Base-by-base conservation (phyloP, 495 filamentous ascomycete genomes). In the Pseudotulostoma volvatum region DNA sequence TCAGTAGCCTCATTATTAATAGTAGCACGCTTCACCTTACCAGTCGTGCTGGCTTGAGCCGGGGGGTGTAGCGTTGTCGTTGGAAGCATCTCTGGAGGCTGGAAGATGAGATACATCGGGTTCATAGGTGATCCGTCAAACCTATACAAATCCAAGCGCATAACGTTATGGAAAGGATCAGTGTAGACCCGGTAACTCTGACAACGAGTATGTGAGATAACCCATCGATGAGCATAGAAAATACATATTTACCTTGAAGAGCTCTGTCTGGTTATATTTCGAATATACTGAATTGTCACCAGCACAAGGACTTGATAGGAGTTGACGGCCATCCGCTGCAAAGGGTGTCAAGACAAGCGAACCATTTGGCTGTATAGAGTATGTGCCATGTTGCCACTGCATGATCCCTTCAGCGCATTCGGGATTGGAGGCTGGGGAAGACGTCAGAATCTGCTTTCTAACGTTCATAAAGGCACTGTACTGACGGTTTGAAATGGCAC, bases 301-400 rank as follows among this genome's bases (percentile, higher is more conserved):
- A 9, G 53, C 46, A 54, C 81, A 87, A 13, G 80, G 79, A 38
- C 77, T 61, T 3, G 80, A 84, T 25, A 73, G 54, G 3, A 86
- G 54, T 53, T 85, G 78, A 33, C 81, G 69, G 9, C 81, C 81
- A 52, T 87, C 81, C 2, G 75, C 71, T 9, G 57, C 63, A 38
- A 84, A 73, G 0, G 82, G 81, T 0, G 53, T 64, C 32, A 85
- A 59, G 8, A 53, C 56, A 19, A 87, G 54, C 7, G 73, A 76
- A 21, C 73, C 71, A 45, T 80, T 71, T 16, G 60, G 49, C 31
- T 64, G 60, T 37, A 71, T 48, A 2, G 52, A 57, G 48, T 70
- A 82, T 37, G 56, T 68, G 20, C 82, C 81, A 51, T 87, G 81
- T 48, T 87, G 81, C 67, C 74, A 87, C 53, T 85, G 81, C 63